Evolutionary conservation across 176 grass and related monocot species (phyloP).

Genomic region (Cenchrus purpureus): DNA sequence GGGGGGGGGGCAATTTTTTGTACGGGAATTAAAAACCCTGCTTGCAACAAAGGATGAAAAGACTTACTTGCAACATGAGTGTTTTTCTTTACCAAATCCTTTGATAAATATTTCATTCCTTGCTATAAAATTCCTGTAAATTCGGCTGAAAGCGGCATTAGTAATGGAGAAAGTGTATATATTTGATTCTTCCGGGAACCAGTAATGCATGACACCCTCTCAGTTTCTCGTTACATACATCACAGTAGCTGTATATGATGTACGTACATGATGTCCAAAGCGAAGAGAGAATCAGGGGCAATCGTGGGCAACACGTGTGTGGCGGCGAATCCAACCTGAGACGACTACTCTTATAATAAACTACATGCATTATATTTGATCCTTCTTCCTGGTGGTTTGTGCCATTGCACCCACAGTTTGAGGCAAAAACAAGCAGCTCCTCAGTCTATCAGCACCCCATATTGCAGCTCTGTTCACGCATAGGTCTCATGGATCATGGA

Average conservation of each 20-base stretch:
- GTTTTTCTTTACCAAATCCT: no score
- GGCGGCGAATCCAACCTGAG: not conserved
- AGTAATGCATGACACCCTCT: not conserved
- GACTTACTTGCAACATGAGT: no score
- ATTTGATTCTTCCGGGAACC: not conserved
- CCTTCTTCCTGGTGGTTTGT: not conserved
- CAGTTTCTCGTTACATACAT: no score
- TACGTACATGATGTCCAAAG: no score
- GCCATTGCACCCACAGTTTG: conserved; percentile 21
- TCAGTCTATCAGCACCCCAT: not conserved
- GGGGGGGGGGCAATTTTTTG: no score
- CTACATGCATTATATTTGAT: not conserved
- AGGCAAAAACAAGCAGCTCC: not conserved
- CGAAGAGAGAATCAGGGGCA: not conserved
- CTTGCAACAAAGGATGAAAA: no score
- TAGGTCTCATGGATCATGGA: not conserved
- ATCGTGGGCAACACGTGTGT: not conserved
- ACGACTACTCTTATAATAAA: no score
- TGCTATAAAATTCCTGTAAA: no score
- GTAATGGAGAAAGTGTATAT: no score
- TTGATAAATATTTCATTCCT: no score
- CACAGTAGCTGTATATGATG: no score
- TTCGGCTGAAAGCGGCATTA: not conserved
- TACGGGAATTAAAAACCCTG: no score
- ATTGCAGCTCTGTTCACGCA: not conserved